Evolutionary conservation across 768 basidiomycete species (phyloP).

Genomic region (Naematelia aurantialba): DNA sequence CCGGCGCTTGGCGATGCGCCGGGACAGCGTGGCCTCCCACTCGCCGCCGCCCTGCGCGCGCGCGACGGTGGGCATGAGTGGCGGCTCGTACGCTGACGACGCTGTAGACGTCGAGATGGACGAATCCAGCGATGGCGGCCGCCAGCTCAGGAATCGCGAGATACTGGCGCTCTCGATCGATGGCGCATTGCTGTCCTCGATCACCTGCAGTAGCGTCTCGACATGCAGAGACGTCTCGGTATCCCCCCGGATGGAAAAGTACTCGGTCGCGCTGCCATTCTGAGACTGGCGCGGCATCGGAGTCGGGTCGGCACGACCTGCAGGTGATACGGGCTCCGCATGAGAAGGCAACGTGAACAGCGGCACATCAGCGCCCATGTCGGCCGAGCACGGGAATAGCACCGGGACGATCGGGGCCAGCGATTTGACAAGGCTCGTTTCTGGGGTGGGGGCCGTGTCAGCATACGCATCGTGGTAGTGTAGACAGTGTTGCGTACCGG

Average conservation of each 20-base stretch:
- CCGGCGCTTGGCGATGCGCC: slow-evolving; percentile 32
- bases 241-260: not conserved
- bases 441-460: not conserved
- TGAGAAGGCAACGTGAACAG: not conserved
- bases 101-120: slow-evolving; percentile 8
- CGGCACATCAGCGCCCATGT: not conserved
- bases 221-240: not conserved
- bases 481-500: not conserved
- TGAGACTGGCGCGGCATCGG: slow-evolving; percentile 2
- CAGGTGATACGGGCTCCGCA: not conserved
- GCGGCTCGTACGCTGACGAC: slow-evolving; percentile 3
- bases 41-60: slow-evolving; percentile 38
- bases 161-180: not conserved
- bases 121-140: slow-evolving; percentile 13
- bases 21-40: slow-evolving; percentile 40
- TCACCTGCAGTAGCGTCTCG: slow-evolving; percentile 1
- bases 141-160: slow-evolving; percentile 17
- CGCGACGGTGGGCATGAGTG: slow-evolving; percentile 36
- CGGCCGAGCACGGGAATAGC: not conserved
- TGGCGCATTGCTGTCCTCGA: not conserved
- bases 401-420: not conserved
- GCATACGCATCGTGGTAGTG: not conserved
- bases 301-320: slow-evolving; percentile 3
- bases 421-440: not conserved
- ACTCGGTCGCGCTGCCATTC: not conserved